These are phyloP conservation scores for Allium fistulosum DNA, from an alignment of 106 monocot genomes.

Conservation along the genomic window DNA sequence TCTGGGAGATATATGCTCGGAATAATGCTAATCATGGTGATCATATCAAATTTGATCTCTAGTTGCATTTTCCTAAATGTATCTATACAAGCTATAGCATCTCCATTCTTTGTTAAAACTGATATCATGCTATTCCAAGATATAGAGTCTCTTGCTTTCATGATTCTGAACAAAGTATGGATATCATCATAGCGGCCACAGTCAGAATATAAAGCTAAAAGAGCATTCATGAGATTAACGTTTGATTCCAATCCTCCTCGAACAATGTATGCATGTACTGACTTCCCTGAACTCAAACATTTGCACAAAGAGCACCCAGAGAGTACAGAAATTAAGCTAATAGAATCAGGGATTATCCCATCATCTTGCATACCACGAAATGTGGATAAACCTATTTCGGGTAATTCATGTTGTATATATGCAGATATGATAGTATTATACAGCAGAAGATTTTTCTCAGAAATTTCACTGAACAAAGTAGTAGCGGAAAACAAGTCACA, in stretches of 20 bases:
- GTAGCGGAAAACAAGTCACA: conserved; percentile 30
- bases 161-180: conserved; percentile 29
- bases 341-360: conserved; percentile 35
- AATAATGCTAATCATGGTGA: conserved; percentile 52
- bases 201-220: conserved; percentile 45
- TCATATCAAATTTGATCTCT: conserved; percentile 36
- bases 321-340: conserved; percentile 35
- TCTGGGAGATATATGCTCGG: conserved; percentile 17
- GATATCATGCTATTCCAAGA: conserved; percentile 73
- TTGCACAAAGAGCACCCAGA: conserved; percentile 21
- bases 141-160: conserved; percentile 28
- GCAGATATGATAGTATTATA: conserved; percentile 62
- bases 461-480: conserved; percentile 16
- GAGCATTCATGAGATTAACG: conserved; percentile 36
- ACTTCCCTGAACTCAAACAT: conserved; percentile 23
- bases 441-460: conserved; percentile 39
- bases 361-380: conserved; percentile 31
- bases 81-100: conserved; percentile 10
- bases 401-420: conserved; percentile 27
- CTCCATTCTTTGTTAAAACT: conserved; percentile 23
- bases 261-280: conserved; percentile 46
- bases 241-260: conserved; percentile 33
- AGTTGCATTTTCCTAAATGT: conserved; percentile 29
- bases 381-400: conserved; percentile 16
- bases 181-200: conserved; percentile 17